phyloP scores from a whole-genome alignment of 352 stramenopile genomes.

The Phytophthora citrophthora region DNA sequence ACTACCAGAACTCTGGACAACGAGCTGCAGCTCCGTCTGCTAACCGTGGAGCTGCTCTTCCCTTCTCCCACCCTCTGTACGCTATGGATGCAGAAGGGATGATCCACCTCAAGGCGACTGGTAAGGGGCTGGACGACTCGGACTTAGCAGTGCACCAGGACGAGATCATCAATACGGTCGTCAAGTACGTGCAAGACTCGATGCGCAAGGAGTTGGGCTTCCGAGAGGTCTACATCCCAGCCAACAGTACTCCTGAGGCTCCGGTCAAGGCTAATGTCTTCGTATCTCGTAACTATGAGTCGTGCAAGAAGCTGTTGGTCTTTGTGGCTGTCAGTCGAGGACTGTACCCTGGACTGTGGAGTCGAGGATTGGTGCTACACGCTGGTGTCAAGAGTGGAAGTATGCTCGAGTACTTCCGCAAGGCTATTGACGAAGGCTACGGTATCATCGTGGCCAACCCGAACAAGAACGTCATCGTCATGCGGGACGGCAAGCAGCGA shows the following conservation, averaged over 20 bases:
- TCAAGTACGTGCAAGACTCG: constrained; percentile 88
- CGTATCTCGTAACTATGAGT: constrained; percentile 83
- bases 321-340: constrained; percentile 86
- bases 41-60: constrained; percentile 43
- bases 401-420: constrained; percentile 91
- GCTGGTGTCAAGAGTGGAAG: constrained; percentile 86
- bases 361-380: constrained; percentile 82
- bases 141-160: constrained; percentile 89
- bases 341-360: constrained; percentile 87
- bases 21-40: constrained; percentile 3
- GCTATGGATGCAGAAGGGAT: constrained; percentile 86
- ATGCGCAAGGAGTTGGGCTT: constrained; percentile 85
- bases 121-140: constrained; percentile 81
- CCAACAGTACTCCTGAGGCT: constrained; percentile 54
- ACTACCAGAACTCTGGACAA: constrained; percentile 8
- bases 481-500: constrained; percentile 81
- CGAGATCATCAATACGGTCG: constrained; percentile 87
- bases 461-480: constrained; percentile 90
- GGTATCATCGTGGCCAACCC: constrained; percentile 90
- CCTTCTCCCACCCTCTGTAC: constrained; percentile 84
- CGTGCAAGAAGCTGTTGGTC: constrained; percentile 82
- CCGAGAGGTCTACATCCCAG: constrained; percentile 75
- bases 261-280: constrained; percentile 86
- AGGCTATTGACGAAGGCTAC: constrained; percentile 84
- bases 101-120: constrained; percentile 86